Evolutionary conservation across 2,329 filamentous ascomycete species (phyloP), one percentile per base, ranked within the genome.

Genomic region (Cladosporium sp.): DNA sequence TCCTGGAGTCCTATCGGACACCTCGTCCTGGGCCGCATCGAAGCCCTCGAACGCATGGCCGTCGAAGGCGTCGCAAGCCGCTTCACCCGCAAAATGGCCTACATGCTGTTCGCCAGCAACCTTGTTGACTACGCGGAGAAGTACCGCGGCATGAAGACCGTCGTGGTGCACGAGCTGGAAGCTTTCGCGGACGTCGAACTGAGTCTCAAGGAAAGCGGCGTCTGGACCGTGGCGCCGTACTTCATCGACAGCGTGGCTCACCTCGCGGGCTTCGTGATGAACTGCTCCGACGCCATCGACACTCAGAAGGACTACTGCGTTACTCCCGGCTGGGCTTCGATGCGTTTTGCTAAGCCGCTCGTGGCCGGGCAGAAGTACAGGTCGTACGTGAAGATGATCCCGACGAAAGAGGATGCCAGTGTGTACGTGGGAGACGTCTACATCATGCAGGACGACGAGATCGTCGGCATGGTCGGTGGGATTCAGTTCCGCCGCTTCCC

Each of bases 401-500:
- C 68, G 26, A 29, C 11, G 21, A 53, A 53, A 11, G 50, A 53
- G 4, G 50, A 53, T 6, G 61, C 70, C 6, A 67, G 56, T 0
- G 61, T 68, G 16, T 71, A 66, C 61, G 35, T 68, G 1, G 69
- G 70, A 14, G 70, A 72, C 53, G 69, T 71, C 18, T 72, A 69
- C 61, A 68, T 73, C 57, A 46, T 73, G 35, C 66, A 71, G 12
- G 66, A 70, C 14, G 60, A 55, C 16, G 65, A 46, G 14, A 65
- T 73, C 31, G 58, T 71, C 2, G 72, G 68, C 1, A 64, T 70
- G 57, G 67, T 72, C 18, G 65, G 65, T 12, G 70, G 65, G 12
- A 69, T 73, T 44, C 66, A 71, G 33, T 82, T 83, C 72, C 74
- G 77, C 18, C 71, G 72, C 8, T 76, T 75, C 53, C 78, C 77